phyloP scores from a whole-genome alignment of 192 early-diverging fungal species.

The Neocallimastix lanati region DNA sequence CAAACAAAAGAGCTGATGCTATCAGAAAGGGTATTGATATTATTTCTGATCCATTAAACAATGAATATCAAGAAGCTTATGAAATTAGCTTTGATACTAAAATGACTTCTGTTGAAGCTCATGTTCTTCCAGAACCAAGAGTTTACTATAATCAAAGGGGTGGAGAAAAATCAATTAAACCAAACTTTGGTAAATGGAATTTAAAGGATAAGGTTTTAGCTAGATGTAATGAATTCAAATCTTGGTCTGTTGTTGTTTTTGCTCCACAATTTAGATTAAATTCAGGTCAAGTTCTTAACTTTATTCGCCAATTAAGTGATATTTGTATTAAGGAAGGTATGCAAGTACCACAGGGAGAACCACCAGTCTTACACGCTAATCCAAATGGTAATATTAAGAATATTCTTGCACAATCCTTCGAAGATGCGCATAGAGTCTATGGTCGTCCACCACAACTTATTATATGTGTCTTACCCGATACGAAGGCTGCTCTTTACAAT shows the following conservation, averaged over 20 bases:
- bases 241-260: background rate
- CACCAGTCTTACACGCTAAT: background rate
- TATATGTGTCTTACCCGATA: background rate
- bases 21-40: background rate
- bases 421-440: background rate
- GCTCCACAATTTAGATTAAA: background rate
- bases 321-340: background rate
- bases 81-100: background rate
- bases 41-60: background rate
- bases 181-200: background rate
- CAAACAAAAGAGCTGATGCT: background rate
- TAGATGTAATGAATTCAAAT: background rate
- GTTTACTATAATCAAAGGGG: background rate
- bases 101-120: background rate
- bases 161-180: background rate
- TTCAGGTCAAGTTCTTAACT: background rate
- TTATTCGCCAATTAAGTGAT: background rate
- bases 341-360: background rate
- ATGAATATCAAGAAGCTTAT: background rate
- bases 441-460: background rate
- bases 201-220: background rate
- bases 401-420: background rate
- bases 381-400: background rate
- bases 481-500: conserved; percentile 11
- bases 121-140: background rate